Base-by-base conservation (phyloP, 306 rosid genomes). In the Gynostemma pentaphyllum region DNA sequence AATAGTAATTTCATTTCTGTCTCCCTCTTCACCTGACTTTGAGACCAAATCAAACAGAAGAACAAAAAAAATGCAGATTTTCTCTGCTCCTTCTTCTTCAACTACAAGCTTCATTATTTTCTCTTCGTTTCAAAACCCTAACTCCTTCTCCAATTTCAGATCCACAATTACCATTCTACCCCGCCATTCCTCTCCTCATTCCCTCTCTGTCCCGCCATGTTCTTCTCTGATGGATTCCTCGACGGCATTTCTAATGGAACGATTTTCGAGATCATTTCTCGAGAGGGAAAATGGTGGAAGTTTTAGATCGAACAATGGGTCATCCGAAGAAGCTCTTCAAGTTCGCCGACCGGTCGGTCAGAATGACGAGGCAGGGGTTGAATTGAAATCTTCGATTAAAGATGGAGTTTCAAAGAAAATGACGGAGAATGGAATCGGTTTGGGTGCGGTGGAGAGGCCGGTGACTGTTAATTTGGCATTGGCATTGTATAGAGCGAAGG, bases 381-480 rank as follows among this genome's bases (percentile, higher is more conserved):
- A 45, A 28, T 8, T 6, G 15, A 70, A 72, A 32, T 34, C 69
- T 28, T 71, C 83, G 14, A 62, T 47, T 8, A 72, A 88, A 13
- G 94, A 85, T 34, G 68, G 53, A 0, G 85, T 92, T 14, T 95
- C 98, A 24, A 88, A 81, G 86, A 92, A 82, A 76, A 85, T 88
- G 76, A 85, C 86, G 12, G 77, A 42, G 7, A 41, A 59, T 72
- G 65, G 86, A 59, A 65, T 77, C 2, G 82, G 53, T 22, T 72
- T 68, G 24, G 81, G 76, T 0, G 52, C 82, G n/a, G n/a, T n/a
- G n/a, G n/a, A n/a, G 83, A 86, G 61, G 79, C 87, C 76, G 9
- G 82, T 92, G 24, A 32, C 46, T 15, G 85, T 92, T 79, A 92
- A 92, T 75, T 71, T 92, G 95, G 98, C 83, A 71, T 79, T 92